phyloP scores from a whole-genome alignment of 345 rosid genomes.

The Eucalyptus cloeziana region DNA sequence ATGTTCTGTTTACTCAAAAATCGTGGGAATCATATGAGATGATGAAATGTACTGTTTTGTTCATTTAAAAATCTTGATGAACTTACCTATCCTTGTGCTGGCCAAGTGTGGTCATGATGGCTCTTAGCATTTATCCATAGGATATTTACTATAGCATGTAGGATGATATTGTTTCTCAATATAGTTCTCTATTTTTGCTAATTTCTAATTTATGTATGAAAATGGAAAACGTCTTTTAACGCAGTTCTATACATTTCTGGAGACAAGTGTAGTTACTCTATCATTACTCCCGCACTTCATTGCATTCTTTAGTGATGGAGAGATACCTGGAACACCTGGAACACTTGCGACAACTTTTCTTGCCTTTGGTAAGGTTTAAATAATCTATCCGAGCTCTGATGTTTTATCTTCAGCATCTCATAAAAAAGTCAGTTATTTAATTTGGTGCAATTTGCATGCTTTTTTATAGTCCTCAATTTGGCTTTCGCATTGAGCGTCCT shows the following conservation, averaged over 20 bases:
- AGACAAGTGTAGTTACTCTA: constrained; percentile 80
- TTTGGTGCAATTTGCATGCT: background rate
- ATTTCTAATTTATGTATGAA: background rate
- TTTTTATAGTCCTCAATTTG: constrained; percentile 57
- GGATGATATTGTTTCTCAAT: background rate
- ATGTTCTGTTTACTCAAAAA: background rate
- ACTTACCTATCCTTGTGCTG: background rate
- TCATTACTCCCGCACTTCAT: constrained; percentile 81
- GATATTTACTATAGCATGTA: background rate
- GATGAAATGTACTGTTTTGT: background rate
- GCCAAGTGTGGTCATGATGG: background rate
- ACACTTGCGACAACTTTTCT: constrained; percentile 94
- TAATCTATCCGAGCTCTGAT: background rate
- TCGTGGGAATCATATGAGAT: background rate
- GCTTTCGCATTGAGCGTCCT: constrained; percentile 91
- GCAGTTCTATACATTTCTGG: constrained; percentile 96
- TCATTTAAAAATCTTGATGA: background rate
- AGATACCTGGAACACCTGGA: constrained; percentile 93
- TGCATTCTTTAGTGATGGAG: constrained; percentile 87
- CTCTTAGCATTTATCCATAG: background rate
- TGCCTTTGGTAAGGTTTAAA: constrained; percentile 57
- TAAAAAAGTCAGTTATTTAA: background rate
- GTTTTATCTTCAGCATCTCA: background rate
- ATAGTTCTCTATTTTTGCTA: background rate
- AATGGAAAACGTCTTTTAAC: background rate